Conservation (phyloP, 208 protist genomes). For the Vickermania spadyakhi region DNA sequence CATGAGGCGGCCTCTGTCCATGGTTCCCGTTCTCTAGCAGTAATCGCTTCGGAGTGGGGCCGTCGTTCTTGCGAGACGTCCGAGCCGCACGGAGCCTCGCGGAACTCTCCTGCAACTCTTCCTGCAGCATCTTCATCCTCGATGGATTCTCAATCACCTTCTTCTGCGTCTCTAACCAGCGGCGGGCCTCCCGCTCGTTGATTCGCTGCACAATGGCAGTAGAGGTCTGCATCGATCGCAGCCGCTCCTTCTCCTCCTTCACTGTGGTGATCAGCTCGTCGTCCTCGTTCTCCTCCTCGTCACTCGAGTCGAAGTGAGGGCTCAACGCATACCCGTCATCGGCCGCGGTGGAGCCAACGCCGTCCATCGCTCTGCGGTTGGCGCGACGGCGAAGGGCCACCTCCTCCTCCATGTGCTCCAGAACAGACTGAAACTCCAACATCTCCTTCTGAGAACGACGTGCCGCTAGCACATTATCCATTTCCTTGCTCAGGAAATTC, state of each 20-base stretch:
- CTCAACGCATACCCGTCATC: neutral
- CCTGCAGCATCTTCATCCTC: slow-evolving; percentile 11
- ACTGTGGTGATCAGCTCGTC: neutral
- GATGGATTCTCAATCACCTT: slow-evolving; percentile 14
- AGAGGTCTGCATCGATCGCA: neutral
- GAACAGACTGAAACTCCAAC: slow-evolving; percentile 21
- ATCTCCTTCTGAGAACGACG: slow-evolving; percentile 31
- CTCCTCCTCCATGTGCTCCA: slow-evolving; percentile 23
- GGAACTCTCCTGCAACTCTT: slow-evolving; percentile 17
- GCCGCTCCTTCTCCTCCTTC: slow-evolving; percentile 1
- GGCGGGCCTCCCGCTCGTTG: slow-evolving; percentile 17
- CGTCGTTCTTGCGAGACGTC: neutral
- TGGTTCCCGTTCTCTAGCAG: neutral
- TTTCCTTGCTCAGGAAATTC: slow-evolving; percentile 23
- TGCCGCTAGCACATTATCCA: slow-evolving; percentile 18
- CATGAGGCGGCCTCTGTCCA: neutral
- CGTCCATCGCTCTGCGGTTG: neutral
- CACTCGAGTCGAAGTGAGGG: neutral
- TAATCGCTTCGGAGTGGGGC: neutral
- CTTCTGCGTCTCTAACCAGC: slow-evolving; percentile 22
- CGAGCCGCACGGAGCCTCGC: neutral
- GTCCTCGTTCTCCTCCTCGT: neutral
- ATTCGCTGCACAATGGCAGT: slow-evolving; percentile 8
- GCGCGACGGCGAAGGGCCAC: neutral
- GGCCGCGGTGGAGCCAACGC: neutral